These are phyloP conservation scores for Caulochytrium protostelioides DNA, from an alignment of 371 early-diverging fungal genomes.

Conservation along the genomic window DNA sequence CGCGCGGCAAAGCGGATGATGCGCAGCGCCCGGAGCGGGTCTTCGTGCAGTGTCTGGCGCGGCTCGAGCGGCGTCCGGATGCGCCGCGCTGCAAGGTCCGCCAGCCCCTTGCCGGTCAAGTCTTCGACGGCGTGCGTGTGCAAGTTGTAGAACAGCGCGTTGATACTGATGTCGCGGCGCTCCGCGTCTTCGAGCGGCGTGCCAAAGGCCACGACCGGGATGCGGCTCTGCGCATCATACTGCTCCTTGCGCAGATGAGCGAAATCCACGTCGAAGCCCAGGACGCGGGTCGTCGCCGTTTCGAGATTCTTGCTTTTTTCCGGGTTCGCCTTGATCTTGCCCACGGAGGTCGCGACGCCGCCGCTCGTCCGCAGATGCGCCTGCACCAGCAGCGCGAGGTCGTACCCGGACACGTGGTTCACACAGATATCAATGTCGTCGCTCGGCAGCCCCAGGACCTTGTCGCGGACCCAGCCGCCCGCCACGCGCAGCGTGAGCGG, in stretches of 20 bases:
- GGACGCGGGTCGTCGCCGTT: constrained; percentile 75
- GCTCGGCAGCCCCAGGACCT: constrained; percentile 67
- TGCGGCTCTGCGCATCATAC: constrained; percentile 64
- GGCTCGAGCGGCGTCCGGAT: constrained; percentile 86
- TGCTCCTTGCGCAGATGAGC: constrained; percentile 85
- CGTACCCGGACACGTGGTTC: constrained; percentile 82
- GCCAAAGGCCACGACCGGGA: constrained; percentile 64
- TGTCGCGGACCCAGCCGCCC: constrained; percentile 98
- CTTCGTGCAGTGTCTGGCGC: constrained; percentile 81
- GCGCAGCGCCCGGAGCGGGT: constrained; percentile 92
- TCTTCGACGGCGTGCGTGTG: constrained; percentile 77
- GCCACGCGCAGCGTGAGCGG: constrained; percentile 65
- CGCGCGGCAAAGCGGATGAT: constrained; percentile 88
- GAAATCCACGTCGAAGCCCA: constrained; percentile 78
- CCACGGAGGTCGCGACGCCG: constrained; percentile 22
- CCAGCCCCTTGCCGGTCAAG: constrained; percentile 53
- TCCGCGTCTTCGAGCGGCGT: constrained; percentile 90
- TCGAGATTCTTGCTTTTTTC: constrained; percentile 97
- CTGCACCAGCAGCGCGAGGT: constrained; percentile 69
- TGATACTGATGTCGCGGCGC: constrained; percentile 96
- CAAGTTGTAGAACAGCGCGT: constrained; percentile 95
- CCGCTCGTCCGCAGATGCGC: constrained; percentile 34
- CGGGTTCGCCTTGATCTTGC: constrained; percentile 80
- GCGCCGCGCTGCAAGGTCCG: too few relatives aligned
- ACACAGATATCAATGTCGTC: constrained; percentile 94